Base-by-base conservation (phyloP, 305 asterid species). In the Fraxinus xanthoxyloides region DNA sequence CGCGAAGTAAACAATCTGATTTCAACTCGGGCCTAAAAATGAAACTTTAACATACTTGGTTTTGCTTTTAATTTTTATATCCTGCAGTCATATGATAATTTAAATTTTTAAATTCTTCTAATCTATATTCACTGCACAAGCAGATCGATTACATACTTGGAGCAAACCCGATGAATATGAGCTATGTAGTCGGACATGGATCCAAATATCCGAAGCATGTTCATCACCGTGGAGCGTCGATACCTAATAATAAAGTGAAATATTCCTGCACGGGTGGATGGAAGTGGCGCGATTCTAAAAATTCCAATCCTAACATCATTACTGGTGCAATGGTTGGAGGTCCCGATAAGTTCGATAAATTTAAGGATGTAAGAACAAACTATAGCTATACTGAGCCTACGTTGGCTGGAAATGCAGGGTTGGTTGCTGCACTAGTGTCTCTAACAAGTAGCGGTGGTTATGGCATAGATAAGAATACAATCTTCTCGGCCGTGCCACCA, bases 311-410 rank as follows among this genome's bases (percentile, higher is more conserved):
- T 19, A 88, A 92, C 88, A 92, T 69, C 88, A 81, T 95, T 74
- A 46, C 69, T 0, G 99, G 99, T 19, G 99, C 98, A 76, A 91
- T 95, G 97, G 99, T 95, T 3, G 94, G 94, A 72, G 99, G 99
- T 15, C 99, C 98, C 0, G 97, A 95, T 82, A 88, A 89, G 40
- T 91, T 90, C 77, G 99, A 95, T 81, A 88, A 80, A 21, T 95
- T 88, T 87, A 85, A 79, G 80, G 99, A 95, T 70, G 80, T 81
- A 15, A 93, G 98, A 0, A 3, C 82, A 0, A 89, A 90, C 85
- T 89, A 85, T 87, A 90, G 87, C 88, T 90, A 93, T 83, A 92
- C 94, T 30, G 98, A 95, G 87, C 98, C 97, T 63, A 93, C 98
- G 23, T 3, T 95, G 19, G 96, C 97, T 0, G 99, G 95, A 43